These are phyloP conservation scores for Macrolepiota fuliginosa DNA, from an alignment of 768 basidiomycete genomes.

Conservation along the genomic window DNA sequence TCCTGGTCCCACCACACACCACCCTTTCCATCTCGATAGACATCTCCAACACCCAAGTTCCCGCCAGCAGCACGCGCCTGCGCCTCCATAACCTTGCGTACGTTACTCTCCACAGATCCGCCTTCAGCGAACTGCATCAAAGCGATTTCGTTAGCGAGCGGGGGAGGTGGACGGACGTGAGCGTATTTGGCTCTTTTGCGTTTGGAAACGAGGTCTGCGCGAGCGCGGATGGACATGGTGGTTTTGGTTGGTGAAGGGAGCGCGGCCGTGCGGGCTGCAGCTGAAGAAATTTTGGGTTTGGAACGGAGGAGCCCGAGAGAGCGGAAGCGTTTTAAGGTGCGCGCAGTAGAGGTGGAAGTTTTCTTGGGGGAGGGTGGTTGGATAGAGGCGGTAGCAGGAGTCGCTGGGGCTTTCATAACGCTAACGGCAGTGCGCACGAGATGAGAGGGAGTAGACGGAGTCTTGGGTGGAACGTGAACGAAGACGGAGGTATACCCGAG, in stretches of 20 bases:
- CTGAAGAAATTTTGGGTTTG: slow-evolving; percentile 10
- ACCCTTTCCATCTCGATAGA: slow-evolving; percentile 60
- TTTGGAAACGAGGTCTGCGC: slow-evolving; percentile 30
- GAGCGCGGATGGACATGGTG: slow-evolving; percentile 1
- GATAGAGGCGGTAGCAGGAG: slow-evolving; percentile 14
- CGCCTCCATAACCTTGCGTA: slow-evolving; percentile 50
- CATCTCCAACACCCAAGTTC: slow-evolving; percentile 39
- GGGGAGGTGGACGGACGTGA: slow-evolving; percentile 39
- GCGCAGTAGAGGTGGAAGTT: slow-evolving; percentile 5
- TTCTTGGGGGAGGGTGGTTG: slow-evolving; percentile 18
- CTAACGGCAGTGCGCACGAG: slow-evolving; percentile 21
- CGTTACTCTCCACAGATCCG: slow-evolving; percentile 53
- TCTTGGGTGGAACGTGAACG: slow-evolving; percentile 48
- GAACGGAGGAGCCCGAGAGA: slow-evolving; percentile 14
- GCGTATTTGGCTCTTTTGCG: slow-evolving; percentile 55
- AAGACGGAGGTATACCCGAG: slow-evolving; percentile 70
- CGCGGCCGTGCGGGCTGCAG: neutral
- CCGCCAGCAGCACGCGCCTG: slow-evolving; percentile 47
- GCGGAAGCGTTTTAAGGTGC: slow-evolving; percentile 16
- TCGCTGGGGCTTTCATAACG: slow-evolving; percentile 7
- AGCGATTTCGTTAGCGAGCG: slow-evolving; percentile 64
- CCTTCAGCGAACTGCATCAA: slow-evolving; percentile 71
- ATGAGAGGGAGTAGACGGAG: slow-evolving; percentile 42
- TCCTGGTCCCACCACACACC: slow-evolving; percentile 72
- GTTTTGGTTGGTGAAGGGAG: slow-evolving; percentile 20